Conservation (phyloP, 352 stramenopile species). For the Pythium guiyangense region DNA sequence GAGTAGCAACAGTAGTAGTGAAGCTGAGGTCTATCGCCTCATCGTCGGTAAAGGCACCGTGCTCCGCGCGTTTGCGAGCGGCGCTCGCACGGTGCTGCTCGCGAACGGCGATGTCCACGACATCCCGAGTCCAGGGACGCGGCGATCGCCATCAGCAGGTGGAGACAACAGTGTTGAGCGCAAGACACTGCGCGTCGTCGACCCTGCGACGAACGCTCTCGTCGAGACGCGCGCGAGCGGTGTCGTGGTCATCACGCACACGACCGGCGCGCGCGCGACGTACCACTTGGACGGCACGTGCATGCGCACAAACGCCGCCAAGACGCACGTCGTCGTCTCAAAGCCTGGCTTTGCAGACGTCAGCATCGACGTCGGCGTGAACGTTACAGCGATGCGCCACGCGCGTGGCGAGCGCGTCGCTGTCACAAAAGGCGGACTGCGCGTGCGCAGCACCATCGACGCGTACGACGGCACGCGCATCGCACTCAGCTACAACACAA, state of each 20-base stretch:
- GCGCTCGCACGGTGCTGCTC: conserved; percentile 33
- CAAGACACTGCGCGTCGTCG: conserved; percentile 30
- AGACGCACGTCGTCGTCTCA: conserved; percentile 49
- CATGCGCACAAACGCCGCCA: conserved; percentile 43
- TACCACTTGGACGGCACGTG: conserved; percentile 67
- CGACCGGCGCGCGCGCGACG: conserved; percentile 43
- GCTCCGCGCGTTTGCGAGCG: conserved; percentile 36
- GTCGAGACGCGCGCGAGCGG: conserved; percentile 44
- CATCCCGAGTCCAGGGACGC: background rate
- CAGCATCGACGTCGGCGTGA: conserved; percentile 66
- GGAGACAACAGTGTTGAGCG: conserved; percentile 6
- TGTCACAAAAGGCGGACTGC: conserved; percentile 70
- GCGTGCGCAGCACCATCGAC: conserved; percentile 43
- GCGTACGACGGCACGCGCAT: conserved; percentile 53
- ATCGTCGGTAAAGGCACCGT: conserved; percentile 55
- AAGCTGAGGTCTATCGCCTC: conserved; percentile 35
- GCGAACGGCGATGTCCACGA: conserved; percentile 41
- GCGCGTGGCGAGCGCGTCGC: conserved; percentile 49
- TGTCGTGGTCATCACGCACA: conserved; percentile 60
- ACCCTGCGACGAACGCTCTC: conserved; percentile 66
- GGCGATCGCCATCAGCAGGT: background rate
- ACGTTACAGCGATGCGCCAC: conserved; percentile 51
- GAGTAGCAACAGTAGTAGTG: background rate
- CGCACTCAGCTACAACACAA: conserved; percentile 71
- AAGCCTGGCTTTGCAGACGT: conserved; percentile 55